phyloP scores from a whole-genome alignment of 495 filamentous ascomycete genomes.

The Astrothelium subdiscretum region DNA sequence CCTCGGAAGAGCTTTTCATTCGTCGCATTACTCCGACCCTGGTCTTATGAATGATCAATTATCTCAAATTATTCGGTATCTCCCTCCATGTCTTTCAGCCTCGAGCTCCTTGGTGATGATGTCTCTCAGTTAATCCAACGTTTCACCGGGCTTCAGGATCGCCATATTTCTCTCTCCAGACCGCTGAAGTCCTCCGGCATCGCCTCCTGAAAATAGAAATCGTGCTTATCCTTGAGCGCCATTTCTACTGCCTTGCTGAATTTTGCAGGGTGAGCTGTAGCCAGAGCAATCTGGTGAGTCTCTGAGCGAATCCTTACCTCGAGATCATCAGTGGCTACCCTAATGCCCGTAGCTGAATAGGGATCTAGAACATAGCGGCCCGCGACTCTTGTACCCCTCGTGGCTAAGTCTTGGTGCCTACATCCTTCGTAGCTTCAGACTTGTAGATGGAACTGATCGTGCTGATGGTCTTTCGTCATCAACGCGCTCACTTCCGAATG shows the following conservation, averaged over 20 bases:
- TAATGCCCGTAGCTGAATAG: conserved; percentile 76
- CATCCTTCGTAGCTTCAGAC: conserved; percentile 17
- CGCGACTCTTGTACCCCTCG: conserved; percentile 23
- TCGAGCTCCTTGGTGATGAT: conserved; percentile 25
- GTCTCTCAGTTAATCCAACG: conserved; percentile 26
- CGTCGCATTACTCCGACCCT: too few relatives aligned
- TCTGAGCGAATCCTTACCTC: conserved; percentile 31
- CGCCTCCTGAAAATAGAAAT: conserved; percentile 62
- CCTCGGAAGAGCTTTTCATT: too few relatives aligned
- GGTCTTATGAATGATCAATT: too few relatives aligned
- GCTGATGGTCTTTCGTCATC: conserved; percentile 62
- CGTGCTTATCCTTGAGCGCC: conserved; percentile 53
- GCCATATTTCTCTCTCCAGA: conserved; percentile 51
- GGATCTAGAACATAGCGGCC: conserved; percentile 77
- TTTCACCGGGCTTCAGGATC: conserved; percentile 21
- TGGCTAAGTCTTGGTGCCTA: conserved; percentile 22
- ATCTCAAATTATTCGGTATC: too few relatives aligned
- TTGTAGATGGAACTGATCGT: conserved; percentile 59
- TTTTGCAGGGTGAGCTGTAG: conserved; percentile 91
- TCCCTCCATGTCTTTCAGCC: conserved; percentile 15
- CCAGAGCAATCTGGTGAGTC: conserved; percentile 62
- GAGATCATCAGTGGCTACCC: conserved; percentile 25
- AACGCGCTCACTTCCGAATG: conserved; percentile 76
- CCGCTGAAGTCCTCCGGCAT: conserved; percentile 69
- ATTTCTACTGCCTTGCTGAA: conserved; percentile 68